Evolutionary conservation across 2,329 filamentous ascomycete species (phyloP).

Genomic region (Passalora sequoiae): DNA sequence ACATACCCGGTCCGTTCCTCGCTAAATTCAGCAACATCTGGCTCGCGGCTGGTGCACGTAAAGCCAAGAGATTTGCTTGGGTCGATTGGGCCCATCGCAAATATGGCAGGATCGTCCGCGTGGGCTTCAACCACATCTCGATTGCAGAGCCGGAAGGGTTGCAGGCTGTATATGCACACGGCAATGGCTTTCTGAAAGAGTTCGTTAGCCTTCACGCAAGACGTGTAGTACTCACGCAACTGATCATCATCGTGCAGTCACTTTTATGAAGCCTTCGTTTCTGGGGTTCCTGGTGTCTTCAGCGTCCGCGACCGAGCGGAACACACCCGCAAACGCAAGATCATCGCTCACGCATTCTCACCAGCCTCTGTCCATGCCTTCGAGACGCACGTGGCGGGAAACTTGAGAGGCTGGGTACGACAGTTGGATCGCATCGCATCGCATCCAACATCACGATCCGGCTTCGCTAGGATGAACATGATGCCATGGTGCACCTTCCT

Average conservation of each 20-base stretch:
- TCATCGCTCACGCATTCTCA: constrained; percentile 35
- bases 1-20: constrained; percentile 20
- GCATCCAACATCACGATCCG: constrained; percentile 6
- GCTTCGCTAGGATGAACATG: constrained; percentile 20
- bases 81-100: constrained; percentile 19
- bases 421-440: constrained; percentile 21
- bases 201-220: no score
- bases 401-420: constrained; percentile 21
- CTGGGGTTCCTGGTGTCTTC: constrained; percentile 34
- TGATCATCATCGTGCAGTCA: constrained; percentile 12
- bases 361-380: constrained; percentile 32
- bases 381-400: constrained; percentile 32
- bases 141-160: constrained; percentile 24
- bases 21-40: constrained; percentile 24
- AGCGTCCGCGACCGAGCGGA: constrained; percentile 32
- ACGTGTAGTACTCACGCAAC: no score
- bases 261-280: constrained; percentile 35
- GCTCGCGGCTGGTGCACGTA: constrained; percentile 19
- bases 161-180: constrained; percentile 28
- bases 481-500: constrained; percentile 27
- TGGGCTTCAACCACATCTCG: constrained; percentile 22
- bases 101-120: constrained; percentile 20
- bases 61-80: constrained; percentile 22
- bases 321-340: constrained; percentile 35
- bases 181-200: constrained; percentile 35